Conservation (phyloP, 2,329 filamentous ascomycete genomes). For the Phoma sp. region DNA sequence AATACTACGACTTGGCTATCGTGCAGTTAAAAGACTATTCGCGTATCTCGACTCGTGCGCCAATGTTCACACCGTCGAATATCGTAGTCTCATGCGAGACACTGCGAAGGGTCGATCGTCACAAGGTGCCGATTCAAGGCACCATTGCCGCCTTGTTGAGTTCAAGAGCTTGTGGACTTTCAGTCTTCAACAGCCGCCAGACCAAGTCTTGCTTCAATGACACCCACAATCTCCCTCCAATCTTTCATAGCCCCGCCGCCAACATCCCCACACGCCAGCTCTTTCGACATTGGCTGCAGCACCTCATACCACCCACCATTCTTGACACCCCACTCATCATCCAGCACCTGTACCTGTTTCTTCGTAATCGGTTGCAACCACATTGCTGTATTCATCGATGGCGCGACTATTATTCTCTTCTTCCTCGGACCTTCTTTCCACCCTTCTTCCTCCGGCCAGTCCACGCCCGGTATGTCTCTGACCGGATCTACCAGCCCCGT, state of each 20-base stretch:
- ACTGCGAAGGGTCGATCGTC: background rate
- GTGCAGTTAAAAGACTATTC: background rate
- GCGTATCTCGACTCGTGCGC: background rate
- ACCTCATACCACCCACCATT: constrained; percentile 69
- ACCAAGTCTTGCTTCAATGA: constrained; percentile 59
- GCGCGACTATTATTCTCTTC: constrained; percentile 73
- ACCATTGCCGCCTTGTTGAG: background rate
- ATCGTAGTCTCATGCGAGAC: background rate
- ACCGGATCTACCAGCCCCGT: constrained; percentile 43
- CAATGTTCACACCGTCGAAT: background rate
- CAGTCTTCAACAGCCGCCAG: constrained; percentile 11
- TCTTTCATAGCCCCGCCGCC: constrained; percentile 84
- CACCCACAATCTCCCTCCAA: constrained; percentile 75
- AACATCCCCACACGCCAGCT: constrained; percentile 82
- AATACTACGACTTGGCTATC: background rate
- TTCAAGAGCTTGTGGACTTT: background rate
- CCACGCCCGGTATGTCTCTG: constrained; percentile 33
- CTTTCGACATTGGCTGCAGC: constrained; percentile 74
- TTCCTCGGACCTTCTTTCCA: constrained; percentile 46
- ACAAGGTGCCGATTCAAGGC: background rate
- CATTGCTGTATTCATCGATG: constrained; percentile 91
- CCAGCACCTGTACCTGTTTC: constrained; percentile 72
- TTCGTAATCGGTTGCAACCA: constrained; percentile 83
- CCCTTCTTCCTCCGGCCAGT: constrained; percentile 24
- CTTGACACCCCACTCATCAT: constrained; percentile 72